Evolutionary conservation across 139 green algal species (phyloP).

Genomic region (Microglena sp.): DNA sequence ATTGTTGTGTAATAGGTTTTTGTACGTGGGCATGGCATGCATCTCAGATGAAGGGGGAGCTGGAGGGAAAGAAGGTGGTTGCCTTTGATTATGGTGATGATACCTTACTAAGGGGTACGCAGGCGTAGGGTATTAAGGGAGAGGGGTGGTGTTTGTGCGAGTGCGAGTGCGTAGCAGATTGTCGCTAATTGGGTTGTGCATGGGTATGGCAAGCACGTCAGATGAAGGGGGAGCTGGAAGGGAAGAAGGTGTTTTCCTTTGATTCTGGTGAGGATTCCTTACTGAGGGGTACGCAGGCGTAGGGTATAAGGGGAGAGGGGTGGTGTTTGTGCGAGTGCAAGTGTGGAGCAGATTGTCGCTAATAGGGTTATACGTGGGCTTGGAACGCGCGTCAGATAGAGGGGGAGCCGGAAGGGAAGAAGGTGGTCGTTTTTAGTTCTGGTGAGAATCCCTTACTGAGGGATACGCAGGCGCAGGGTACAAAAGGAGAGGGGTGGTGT

Average conservation of each 20-base stretch:
- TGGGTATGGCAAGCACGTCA: constrained; percentile 16
- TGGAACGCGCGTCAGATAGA: constrained; percentile 13
- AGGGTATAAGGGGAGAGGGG: too few species aligned
- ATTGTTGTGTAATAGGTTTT: constrained; percentile 8
- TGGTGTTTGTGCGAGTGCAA: too few species aligned
- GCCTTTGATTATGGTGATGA: constrained; percentile 28
- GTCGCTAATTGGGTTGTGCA: constrained; percentile 11
- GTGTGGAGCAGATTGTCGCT: constrained; percentile 12
- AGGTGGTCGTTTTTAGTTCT: neutral
- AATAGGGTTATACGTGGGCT: constrained; percentile 14
- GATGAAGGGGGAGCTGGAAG: constrained; percentile 17
- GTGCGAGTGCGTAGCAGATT: constrained; percentile 11
- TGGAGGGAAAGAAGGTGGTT: constrained; percentile 23
- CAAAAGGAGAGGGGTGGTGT: too few species aligned
- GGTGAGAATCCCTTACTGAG: neutral
- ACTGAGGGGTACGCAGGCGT: too few species aligned
- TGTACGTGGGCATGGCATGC: constrained; percentile 20
- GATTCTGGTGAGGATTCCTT: constrained; percentile 24
- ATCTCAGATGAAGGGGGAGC: constrained; percentile 10
- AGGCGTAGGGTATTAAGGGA: too few species aligned
- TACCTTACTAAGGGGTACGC: constrained; percentile 1
- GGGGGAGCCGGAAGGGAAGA: neutral
- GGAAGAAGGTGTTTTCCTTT: constrained; percentile 25
- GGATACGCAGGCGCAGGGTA: too few species aligned
- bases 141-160: too few species aligned